Evolutionary conservation across 2,329 filamentous ascomycete species (phyloP).

Genomic region (Penicillium sp.): DNA sequence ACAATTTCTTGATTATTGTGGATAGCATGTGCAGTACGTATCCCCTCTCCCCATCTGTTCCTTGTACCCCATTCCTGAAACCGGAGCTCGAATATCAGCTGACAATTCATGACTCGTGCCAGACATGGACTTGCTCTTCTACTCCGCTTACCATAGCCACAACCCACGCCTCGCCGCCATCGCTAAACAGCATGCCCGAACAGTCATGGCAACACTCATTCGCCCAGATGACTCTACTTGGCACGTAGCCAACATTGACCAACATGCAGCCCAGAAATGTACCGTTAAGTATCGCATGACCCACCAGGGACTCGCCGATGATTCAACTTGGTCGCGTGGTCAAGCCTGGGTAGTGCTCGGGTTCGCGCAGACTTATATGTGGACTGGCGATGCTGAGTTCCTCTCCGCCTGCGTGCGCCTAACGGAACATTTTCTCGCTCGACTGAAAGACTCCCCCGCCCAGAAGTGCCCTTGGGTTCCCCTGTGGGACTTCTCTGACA

Average conservation of each 20-base stretch:
- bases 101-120: not conserved
- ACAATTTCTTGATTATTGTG: not conserved
- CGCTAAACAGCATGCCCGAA: not conserved
- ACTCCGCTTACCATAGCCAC: not conserved
- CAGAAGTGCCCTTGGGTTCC: not conserved
- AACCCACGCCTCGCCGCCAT: not conserved
- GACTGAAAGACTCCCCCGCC: not conserved
- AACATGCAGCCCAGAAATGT: constrained; percentile 2
- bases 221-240: constrained; percentile 15
- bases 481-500: not conserved
- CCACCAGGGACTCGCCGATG: constrained; percentile 20
- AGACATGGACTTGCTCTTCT: not conserved
- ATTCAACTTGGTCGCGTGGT: constrained; percentile 25
- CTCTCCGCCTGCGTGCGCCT: constrained; percentile 17
- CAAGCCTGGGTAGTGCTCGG: constrained; percentile 30
- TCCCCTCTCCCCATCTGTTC: not conserved
- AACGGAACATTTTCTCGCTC: not conserved
- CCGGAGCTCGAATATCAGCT: not conserved
- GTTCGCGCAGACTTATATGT: constrained; percentile 43
- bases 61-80: not conserved
- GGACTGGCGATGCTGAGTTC: constrained; percentile 31
- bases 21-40: not conserved
- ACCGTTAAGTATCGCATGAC: constrained; percentile 19
- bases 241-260: constrained; percentile 25
- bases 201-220: not conserved